A percentile compares a stretch with the other conserved stretches of the same genome.
phyloP scores from a whole-genome alignment of 306 rosid species.

The Cicer arietinum region DNA sequence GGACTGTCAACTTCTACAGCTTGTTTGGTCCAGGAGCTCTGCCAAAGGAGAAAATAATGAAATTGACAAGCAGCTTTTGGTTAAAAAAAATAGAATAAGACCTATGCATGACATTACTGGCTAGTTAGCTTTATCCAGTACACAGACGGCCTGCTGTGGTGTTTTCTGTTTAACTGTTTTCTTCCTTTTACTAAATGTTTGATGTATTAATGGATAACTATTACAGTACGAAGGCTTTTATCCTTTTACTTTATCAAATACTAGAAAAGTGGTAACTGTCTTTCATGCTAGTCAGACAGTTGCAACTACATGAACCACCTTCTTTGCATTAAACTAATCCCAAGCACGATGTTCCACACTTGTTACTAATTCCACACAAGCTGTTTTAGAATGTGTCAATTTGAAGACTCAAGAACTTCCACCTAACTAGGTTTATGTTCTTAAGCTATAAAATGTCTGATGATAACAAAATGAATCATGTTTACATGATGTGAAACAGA shows the following conservation, averaged over 20 bases:
- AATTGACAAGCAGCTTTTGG: constrained; percentile 31
- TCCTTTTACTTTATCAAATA: constrained; percentile 28
- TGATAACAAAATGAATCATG: constrained; percentile 26
- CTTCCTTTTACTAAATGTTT: constrained; percentile 11
- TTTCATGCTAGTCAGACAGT: constrained; percentile 22
- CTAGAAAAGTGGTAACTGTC: constrained; percentile 24
- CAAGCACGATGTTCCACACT: neutral
- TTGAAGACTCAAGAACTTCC: constrained; percentile 6
- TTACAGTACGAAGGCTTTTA: constrained; percentile 24
- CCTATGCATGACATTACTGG: constrained; percentile 3
- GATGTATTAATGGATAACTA: constrained; percentile 10
- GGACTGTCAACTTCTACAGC: constrained; percentile 88
- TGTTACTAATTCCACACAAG: neutral
- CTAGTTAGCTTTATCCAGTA: constrained; percentile 21
- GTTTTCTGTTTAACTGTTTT: constrained; percentile 38
- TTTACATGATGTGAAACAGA: constrained; percentile 16
- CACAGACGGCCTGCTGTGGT: constrained; percentile 10
- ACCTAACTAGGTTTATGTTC: constrained; percentile 5
- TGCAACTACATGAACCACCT: constrained; percentile 29
- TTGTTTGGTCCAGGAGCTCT: constrained; percentile 94
- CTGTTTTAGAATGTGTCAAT: neutral
- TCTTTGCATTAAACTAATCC: constrained; percentile 18
- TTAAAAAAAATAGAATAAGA: constrained; percentile 17
- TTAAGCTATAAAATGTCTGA: constrained; percentile 7
- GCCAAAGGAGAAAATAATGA: constrained; percentile 49